phyloP scores from a whole-genome alignment of 2,329 filamentous ascomycete genomes.

The Dryadomyces quercivorus region DNA sequence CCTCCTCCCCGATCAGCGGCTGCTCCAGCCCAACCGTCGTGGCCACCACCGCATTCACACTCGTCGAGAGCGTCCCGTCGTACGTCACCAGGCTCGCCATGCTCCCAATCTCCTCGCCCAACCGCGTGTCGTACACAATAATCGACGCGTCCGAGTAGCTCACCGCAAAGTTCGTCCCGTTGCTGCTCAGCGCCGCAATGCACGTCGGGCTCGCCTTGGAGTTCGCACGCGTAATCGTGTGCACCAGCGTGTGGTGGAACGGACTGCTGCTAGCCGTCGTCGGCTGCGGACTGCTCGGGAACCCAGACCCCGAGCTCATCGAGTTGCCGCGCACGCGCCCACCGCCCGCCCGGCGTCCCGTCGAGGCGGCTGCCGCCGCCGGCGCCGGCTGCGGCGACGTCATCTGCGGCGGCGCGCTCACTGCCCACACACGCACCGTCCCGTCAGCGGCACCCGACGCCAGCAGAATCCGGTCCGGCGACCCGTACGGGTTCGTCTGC shows the following conservation, averaged over 20 bases:
- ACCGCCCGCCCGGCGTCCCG: conserved; percentile 45
- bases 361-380: conserved; percentile 46
- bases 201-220: conserved; percentile 69
- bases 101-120: conserved; percentile 78
- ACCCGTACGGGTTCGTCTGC: conserved; percentile 60
- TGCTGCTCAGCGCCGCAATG: conserved; percentile 75
- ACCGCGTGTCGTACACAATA: conserved; percentile 82
- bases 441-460: conserved; percentile 87
- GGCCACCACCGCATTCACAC: conserved; percentile 84
- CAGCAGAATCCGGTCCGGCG: conserved; percentile 75
- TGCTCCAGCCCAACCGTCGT: conserved; percentile 76
- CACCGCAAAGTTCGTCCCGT: conserved; percentile 83
- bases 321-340: conserved; percentile 81
- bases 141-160: conserved; percentile 85
- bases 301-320: conserved; percentile 87
- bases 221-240: conserved; percentile 65
- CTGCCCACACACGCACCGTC: conserved; percentile 84
- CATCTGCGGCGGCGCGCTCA: conserved; percentile 78
- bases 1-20: conserved; percentile 59
- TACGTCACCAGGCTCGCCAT: conserved; percentile 96
- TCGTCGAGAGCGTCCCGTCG: conserved; percentile 64
- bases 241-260: conserved; percentile 79
- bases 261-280: conserved; percentile 74
- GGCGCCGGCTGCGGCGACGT: conserved; percentile 63
- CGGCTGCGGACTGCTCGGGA: conserved; percentile 80